Evolutionary conservation across 1,284 basidiomycete genomes (phyloP).

Genomic region (Puccinia brachypodii): DNA sequence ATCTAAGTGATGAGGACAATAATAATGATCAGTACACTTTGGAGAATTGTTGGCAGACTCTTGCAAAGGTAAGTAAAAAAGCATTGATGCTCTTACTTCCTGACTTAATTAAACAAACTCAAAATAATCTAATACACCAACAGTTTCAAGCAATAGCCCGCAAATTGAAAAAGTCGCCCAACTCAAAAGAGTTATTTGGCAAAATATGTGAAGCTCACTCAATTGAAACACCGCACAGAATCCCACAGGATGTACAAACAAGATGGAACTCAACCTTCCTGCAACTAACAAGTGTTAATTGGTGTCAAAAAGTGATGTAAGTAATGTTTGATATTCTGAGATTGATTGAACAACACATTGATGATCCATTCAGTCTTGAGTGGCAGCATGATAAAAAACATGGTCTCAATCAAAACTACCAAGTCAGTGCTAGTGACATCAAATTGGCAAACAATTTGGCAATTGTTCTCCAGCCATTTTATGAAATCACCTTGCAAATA

Average conservation of each 20-base stretch:
- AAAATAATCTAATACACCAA: not conserved
- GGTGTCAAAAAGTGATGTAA: not conserved
- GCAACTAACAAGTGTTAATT: not conserved
- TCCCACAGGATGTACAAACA: not conserved
- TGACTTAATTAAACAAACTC: too few species aligned
- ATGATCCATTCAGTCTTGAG: not conserved
- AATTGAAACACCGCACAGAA: not conserved
- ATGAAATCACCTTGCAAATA: constrained; percentile 5
- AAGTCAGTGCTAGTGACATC: not conserved
- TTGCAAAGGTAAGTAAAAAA: not conserved
- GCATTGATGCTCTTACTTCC: not conserved
- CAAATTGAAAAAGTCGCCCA: not conserved
- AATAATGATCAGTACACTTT: not conserved
- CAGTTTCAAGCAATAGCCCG: not conserved
- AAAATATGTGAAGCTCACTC: not conserved
- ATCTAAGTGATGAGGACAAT: not conserved
- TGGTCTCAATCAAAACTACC: not conserved
- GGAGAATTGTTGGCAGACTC: not conserved
- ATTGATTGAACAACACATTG: not conserved
- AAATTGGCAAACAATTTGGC: not conserved
- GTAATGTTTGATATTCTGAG: not conserved
- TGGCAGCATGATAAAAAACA: constrained; percentile 8
- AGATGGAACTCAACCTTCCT: not conserved
- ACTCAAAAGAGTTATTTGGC: not conserved
- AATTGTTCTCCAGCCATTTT: not conserved